Evolutionary conservation across 202 grass and related monocot genomes (phyloP).

Genomic region (Musa balbisiana): DNA sequence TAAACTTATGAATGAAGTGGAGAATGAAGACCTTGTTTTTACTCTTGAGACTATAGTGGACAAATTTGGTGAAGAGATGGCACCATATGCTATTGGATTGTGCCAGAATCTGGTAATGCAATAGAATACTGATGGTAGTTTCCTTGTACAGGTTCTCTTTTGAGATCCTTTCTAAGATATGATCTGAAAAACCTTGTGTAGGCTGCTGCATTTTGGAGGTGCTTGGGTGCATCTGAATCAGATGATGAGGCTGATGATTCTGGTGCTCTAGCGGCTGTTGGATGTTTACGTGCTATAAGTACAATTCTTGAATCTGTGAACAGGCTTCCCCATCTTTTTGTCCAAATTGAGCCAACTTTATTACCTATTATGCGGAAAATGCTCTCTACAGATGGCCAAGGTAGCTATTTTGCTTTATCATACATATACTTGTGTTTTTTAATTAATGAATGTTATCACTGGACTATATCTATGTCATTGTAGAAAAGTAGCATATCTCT

Average conservation of each 20-base stretch:
- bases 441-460: not conserved
- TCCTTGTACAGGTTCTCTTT: not conserved
- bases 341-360: conserved; percentile 66
- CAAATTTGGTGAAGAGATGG: conserved; percentile 99
- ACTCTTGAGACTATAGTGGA: conserved; percentile 89
- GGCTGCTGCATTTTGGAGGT: conserved; percentile 88
- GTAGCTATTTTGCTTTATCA: conserved; percentile 10
- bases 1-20: conserved; percentile 89
- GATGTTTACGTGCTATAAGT: conserved; percentile 86
- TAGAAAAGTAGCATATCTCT: too few relatives aligned
- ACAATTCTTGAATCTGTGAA: conserved; percentile 88
- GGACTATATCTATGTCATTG: not conserved
- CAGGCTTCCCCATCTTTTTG: conserved; percentile 79
- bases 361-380: conserved; percentile 82
- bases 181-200: conserved; percentile 10
- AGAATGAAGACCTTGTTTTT: conserved; percentile 92
- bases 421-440: not conserved
- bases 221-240: conserved; percentile 66
- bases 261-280: conserved; percentile 83
- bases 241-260: conserved; percentile 86
- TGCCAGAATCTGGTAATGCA: conserved; percentile 75
- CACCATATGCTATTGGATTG: conserved; percentile 75
- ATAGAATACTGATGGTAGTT: not conserved
- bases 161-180: not conserved
- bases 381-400: conserved; percentile 86